Percentiles rank a stretch among this genome's conserved stretches.
phyloP scores from a whole-genome alignment of 108 stramenopile species.

The Epipyxis sp. region DNA sequence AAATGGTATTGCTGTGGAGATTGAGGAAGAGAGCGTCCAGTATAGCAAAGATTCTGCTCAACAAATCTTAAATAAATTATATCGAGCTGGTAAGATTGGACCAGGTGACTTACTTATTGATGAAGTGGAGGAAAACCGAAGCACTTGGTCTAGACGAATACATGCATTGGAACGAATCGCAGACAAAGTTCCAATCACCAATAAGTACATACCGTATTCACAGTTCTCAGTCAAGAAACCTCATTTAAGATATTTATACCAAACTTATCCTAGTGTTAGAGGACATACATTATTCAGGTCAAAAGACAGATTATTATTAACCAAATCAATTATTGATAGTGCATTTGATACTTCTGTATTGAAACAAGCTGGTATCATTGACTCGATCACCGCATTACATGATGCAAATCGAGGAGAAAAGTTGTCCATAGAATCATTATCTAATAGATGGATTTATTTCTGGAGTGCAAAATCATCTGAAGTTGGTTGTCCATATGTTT shows the following conservation, averaged over 20 bases:
- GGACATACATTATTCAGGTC: conserved; percentile 42
- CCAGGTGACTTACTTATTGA: conserved; percentile 38
- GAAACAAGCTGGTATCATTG: conserved; percentile 24
- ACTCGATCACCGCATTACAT: conserved; percentile 38
- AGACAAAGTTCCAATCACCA: conserved; percentile 35
- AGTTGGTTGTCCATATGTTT: conserved; percentile 42
- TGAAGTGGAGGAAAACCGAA: conserved; percentile 33
- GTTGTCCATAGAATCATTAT: conserved; percentile 35
- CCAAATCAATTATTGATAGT: conserved; percentile 45
- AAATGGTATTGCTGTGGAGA: conserved; percentile 32
- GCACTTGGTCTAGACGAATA: conserved; percentile 36
- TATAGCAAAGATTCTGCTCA: conserved; percentile 33
- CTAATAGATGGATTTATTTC: conserved; percentile 45
- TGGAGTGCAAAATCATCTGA: conserved; percentile 25
- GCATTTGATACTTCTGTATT: conserved; percentile 46
- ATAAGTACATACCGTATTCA: conserved; percentile 41
- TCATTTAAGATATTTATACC: conserved; percentile 39
- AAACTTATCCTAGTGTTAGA: conserved; percentile 45
- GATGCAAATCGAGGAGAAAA: conserved; percentile 43
- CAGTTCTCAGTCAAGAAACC: conserved; percentile 12
- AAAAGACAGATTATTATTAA: conserved; percentile 43
- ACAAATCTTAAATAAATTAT: conserved; percentile 36
- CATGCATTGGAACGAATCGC: conserved; percentile 42
- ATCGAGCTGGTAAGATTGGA: conserved; percentile 37
- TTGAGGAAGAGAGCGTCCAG: conserved; percentile 31